Evolutionary conservation across 495 filamentous ascomycete species (phyloP).

Genomic region (Penicillium soppii): DNA sequence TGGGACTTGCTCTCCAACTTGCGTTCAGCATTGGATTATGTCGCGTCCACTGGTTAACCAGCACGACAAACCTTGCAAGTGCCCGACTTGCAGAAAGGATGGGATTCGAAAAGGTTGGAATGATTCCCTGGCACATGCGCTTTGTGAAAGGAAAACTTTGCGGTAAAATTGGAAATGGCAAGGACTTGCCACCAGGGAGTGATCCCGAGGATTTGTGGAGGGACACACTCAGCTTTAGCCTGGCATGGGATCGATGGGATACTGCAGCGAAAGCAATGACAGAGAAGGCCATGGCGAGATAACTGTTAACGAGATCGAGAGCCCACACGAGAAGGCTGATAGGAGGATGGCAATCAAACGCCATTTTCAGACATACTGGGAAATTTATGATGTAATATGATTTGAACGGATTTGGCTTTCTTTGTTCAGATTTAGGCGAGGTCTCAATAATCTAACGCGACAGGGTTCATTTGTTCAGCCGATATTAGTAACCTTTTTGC

Average conservation of each 20-base stretch:
- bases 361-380: no score
- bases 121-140: slow-evolving; percentile 20
- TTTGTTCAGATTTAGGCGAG: no score
- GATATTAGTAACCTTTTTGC: no score
- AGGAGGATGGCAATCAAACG: no score
- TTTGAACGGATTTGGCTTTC: no score
- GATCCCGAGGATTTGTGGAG: slow-evolving; percentile 22
- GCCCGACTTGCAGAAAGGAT: slow-evolving; percentile 18
- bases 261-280: slow-evolving; percentile 3
- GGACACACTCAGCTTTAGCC: slow-evolving; percentile 16
- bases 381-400: no score
- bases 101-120: slow-evolving; percentile 17
- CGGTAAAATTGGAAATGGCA: slow-evolving; percentile 22
- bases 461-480: no score
- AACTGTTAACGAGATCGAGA: no score
- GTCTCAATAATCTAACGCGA: no score
- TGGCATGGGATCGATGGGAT: slow-evolving; percentile 22
- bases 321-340: no score
- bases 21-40: slow-evolving; percentile 17
- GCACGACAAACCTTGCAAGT: slow-evolving; percentile 17
- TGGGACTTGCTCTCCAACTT: slow-evolving; percentile 17
- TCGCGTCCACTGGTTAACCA: slow-evolving; percentile 18
- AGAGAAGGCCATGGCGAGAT: slow-evolving; percentile 6
- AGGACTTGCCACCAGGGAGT: slow-evolving; percentile 10
- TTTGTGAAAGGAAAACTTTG: slow-evolving; percentile 15